phyloP scores from a whole-genome alignment of 1,284 basidiomycete species.

The Somion occarium region DNA sequence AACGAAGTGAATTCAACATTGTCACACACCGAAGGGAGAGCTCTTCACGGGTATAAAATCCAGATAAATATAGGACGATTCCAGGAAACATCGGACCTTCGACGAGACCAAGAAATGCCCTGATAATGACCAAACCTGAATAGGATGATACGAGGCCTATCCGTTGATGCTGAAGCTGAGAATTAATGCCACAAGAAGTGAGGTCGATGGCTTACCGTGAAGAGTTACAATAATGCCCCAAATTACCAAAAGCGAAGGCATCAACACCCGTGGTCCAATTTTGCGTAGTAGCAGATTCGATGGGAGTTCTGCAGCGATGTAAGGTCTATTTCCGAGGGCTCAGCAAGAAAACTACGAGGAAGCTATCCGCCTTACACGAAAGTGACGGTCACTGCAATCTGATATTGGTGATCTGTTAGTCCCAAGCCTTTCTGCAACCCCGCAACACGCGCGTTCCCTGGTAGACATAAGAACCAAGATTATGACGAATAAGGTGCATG shows the following conservation, averaged over 20 bases:
- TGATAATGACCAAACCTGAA: background rate
- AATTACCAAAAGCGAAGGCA: background rate
- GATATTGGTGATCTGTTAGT: background rate
- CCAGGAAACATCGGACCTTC: background rate
- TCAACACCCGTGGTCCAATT: conserved; percentile 29
- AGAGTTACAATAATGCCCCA: conserved; percentile 22
- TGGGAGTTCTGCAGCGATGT: conserved; percentile 37
- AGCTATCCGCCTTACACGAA: background rate
- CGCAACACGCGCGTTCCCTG: background rate
- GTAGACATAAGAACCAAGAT: background rate
- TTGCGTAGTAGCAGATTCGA: background rate
- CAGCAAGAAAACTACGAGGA: background rate
- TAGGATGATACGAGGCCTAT: background rate
- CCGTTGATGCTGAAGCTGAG: background rate
- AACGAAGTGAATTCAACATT: background rate
- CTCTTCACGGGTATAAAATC: conserved; percentile 46
- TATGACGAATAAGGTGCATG: background rate
- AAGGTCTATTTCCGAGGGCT: background rate
- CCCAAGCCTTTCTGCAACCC: background rate
- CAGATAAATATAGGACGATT: conserved; percentile 32
- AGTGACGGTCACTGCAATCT: background rate
- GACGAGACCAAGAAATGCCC: background rate
- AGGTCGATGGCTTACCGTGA: conserved; percentile 42
- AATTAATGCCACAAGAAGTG: background rate
- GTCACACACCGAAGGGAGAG: conserved; percentile 24